Percentiles rank a stretch among this genome's conserved stretches.
Evolutionary conservation across 2,329 filamentous ascomycete species (phyloP).

Genomic region (Pezicula radicicola): DNA sequence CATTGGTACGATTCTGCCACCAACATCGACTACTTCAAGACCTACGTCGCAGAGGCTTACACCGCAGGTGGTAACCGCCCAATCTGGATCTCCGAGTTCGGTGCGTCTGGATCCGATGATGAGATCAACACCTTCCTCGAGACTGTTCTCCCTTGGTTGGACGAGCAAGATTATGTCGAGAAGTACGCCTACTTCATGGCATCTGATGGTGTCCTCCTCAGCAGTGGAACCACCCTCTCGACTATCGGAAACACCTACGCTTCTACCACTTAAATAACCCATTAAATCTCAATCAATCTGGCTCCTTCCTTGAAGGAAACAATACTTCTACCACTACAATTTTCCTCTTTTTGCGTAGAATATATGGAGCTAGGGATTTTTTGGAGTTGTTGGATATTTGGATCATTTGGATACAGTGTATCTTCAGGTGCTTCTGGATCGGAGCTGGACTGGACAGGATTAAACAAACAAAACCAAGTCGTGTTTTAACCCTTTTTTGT

Average conservation of each 20-base stretch:
- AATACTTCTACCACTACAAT: too few relatives aligned
- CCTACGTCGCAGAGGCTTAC: conserved; percentile 37
- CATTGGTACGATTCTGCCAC: conserved; percentile 43
- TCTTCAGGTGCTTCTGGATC: too few relatives aligned
- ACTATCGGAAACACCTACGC: conserved; percentile 4
- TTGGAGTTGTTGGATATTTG: too few relatives aligned
- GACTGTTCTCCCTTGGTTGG: conserved; percentile 40
- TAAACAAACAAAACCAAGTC: too few relatives aligned
- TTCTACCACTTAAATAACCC: too few relatives aligned
- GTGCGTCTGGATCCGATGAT: conserved; percentile 25
- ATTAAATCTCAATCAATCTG: too few relatives aligned
- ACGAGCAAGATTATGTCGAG: conserved; percentile 33
- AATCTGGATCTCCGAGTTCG: conserved; percentile 46
- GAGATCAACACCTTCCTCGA: conserved; percentile 37
- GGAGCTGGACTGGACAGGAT: too few relatives aligned
- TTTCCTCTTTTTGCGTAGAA: too few relatives aligned
- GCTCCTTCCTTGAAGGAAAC: too few relatives aligned
- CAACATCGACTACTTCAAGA: conserved; percentile 38
- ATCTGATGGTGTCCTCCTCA: conserved; percentile 29
- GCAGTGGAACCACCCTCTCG: conserved; percentile 2
- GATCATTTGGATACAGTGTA: too few relatives aligned
- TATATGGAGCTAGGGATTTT: too few relatives aligned
- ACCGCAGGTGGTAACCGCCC: conserved; percentile 30
- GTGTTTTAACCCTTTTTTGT: too few relatives aligned
- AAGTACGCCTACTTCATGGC: conserved; percentile 38